phyloP scores from a whole-genome alignment of 2,329 filamentous ascomycete species.

The Chrysoporthe deuterocubensis region DNA sequence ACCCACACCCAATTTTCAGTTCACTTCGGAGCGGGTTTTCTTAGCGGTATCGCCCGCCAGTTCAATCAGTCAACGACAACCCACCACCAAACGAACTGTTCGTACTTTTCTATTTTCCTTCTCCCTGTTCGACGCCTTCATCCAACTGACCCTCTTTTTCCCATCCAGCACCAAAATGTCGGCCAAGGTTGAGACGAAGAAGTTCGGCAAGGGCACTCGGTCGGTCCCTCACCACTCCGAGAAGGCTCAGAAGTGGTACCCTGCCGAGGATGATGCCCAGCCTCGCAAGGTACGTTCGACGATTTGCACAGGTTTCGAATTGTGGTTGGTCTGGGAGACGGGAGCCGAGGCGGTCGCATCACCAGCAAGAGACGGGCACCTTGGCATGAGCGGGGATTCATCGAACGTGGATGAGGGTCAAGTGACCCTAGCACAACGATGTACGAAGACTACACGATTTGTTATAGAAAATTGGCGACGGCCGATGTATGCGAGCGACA shows the following conservation, averaged over 20 bases:
- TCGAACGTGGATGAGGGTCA: neutral
- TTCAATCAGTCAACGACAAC: constrained; percentile 29
- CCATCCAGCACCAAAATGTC: constrained; percentile 63
- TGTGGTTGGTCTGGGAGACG: neutral
- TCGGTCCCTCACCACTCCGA: constrained; percentile 83
- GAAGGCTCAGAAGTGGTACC: constrained; percentile 99
- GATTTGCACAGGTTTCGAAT: constrained; percentile 32
- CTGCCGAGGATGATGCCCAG: constrained; percentile 86
- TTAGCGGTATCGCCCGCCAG: constrained; percentile 17
- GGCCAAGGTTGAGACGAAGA: constrained; percentile 80
- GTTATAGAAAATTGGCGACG: neutral
- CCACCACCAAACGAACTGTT: constrained; percentile 24
- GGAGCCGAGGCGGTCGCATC: neutral
- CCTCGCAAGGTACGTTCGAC: constrained; percentile 86
- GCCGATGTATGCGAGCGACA: neutral
- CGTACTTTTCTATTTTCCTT: constrained; percentile 25
- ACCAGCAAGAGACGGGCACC: constrained; percentile 6
- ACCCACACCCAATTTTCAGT: constrained; percentile 20
- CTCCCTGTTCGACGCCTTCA: constrained; percentile 11
- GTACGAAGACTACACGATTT: neutral
- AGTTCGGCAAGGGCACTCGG: constrained; percentile 96
- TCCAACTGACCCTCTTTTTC: constrained; percentile 17
- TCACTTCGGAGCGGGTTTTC: constrained; percentile 15
- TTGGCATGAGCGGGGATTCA: neutral
- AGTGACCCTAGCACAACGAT: neutral